phyloP scores from a whole-genome alignment of 73 alveolate genomes.

The Symbiodinium natans region DNA sequence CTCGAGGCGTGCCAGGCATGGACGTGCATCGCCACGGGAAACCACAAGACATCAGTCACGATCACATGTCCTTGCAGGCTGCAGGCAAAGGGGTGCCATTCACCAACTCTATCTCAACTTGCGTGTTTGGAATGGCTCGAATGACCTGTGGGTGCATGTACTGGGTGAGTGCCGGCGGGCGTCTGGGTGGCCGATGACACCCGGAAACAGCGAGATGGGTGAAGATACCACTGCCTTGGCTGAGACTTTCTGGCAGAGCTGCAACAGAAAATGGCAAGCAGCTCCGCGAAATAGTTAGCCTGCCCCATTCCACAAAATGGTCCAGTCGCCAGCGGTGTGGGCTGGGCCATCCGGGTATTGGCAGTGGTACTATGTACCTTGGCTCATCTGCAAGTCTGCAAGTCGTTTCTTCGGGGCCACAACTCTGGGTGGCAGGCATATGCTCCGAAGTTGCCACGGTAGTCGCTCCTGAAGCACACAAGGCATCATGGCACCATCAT shows the following conservation, averaged over 20 bases:
- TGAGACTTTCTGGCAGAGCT: too few species aligned
- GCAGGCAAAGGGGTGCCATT: too few species aligned
- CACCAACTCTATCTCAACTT: too few species aligned
- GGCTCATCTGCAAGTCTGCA: not conserved
- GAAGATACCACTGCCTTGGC: conserved; percentile 67
- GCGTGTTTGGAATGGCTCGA: too few species aligned
- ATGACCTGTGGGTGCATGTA: too few species aligned
- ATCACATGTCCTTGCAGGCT: not conserved
- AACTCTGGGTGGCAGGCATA: conserved; percentile 9
- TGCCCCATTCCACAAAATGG: not conserved
- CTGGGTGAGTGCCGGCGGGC: conserved; percentile 23
- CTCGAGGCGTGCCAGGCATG: too few species aligned
- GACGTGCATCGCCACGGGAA: not conserved
- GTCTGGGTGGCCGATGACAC: conserved; percentile 85
- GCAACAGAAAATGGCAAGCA: not conserved
- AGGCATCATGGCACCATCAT: not conserved
- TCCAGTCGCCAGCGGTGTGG: conserved; percentile 59
- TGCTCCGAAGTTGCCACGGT: conserved; percentile 50
- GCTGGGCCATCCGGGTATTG: conserved; percentile 62
- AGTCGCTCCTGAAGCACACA: conserved; percentile 32
- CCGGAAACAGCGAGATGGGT: conserved; percentile 85
- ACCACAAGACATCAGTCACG: not conserved
- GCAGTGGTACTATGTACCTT: conserved; percentile 70
- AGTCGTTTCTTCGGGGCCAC: too few species aligned
- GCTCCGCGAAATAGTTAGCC: not conserved